phyloP scores from a whole-genome alignment of 352 stramenopile genomes.

The Phytophthora melonis region DNA sequence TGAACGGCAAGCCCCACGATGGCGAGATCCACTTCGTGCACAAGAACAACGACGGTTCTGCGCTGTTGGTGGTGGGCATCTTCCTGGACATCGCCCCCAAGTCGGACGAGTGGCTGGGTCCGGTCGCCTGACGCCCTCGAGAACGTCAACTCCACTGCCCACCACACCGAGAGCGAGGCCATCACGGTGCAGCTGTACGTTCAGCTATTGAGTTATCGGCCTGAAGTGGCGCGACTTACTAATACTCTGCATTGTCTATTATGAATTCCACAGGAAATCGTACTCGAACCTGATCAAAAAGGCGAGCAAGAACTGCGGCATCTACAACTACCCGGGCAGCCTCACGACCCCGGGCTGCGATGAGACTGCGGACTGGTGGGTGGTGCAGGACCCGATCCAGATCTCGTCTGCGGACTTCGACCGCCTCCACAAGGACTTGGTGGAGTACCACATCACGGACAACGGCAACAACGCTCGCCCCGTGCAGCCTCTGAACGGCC shows the following conservation, averaged over 20 bases:
- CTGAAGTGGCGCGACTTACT: too few relatives aligned
- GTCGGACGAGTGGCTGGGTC: conserved; percentile 34
- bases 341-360: conserved; percentile 63
- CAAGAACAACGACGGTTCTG: conserved; percentile 17
- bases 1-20: conserved; percentile 47
- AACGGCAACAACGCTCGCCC: conserved; percentile 57
- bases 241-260: too few relatives aligned
- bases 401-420: conserved; percentile 49
- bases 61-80: conserved; percentile 49
- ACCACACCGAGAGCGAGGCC: background rate
- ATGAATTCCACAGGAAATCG: conserved; percentile 34
- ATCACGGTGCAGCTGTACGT: background rate
- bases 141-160: conserved; percentile 14
- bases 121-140: conserved; percentile 39
- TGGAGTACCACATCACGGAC: conserved; percentile 47
- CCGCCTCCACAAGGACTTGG: conserved; percentile 44
- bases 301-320: conserved; percentile 12
- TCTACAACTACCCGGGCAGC: conserved; percentile 79
- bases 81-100: conserved; percentile 22
- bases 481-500: conserved; percentile 50
- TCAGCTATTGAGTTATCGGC: background rate
- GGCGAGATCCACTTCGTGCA: conserved; percentile 62
- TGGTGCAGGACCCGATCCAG: conserved; percentile 59
- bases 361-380: conserved; percentile 74
- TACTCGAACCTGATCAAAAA: conserved; percentile 39